A percentile compares a stretch with the other conserved stretches of the same genome.
These are phyloP conservation scores for Epichloe elymi DNA, from an alignment of 2,329 filamentous ascomycete genomes.

Conservation along the genomic window DNA sequence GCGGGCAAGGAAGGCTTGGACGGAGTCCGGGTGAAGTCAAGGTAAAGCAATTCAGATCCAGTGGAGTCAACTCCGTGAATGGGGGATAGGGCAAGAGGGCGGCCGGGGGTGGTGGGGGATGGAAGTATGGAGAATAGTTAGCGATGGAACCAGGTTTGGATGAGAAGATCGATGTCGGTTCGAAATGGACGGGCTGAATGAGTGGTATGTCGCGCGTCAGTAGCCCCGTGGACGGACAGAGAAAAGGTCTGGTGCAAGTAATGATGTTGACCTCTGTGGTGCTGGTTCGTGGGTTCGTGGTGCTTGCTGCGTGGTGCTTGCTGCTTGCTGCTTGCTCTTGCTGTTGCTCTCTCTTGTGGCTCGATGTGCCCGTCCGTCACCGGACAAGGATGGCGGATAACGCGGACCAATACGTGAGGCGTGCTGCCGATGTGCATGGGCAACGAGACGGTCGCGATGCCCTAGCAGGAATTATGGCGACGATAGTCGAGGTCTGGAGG, in stretches of 20 bases:
- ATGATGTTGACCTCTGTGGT: neutral
- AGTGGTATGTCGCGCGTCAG: neutral
- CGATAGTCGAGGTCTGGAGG: conserved; percentile 23
- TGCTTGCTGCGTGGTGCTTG: neutral
- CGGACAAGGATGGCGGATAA: conserved; percentile 11
- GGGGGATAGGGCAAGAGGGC: conserved; percentile 7
- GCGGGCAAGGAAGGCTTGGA: neutral
- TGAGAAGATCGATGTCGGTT: conserved; percentile 1
- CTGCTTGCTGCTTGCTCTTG: neutral
- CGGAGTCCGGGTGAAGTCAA: conserved; percentile 4
- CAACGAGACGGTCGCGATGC: conserved; percentile 4
- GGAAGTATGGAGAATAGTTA: conserved; percentile 12
- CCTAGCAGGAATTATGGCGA: conserved; percentile 10
- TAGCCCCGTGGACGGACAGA: neutral
- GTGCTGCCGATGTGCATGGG: conserved; percentile 12
- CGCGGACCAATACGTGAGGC: conserved; percentile 11
- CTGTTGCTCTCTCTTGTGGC: neutral
- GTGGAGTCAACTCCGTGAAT: neutral
- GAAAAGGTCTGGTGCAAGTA: neutral
- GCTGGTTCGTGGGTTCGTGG: neutral
- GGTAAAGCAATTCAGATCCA: conserved; percentile 9
- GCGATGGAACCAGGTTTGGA: conserved; percentile 4
- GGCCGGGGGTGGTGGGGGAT: conserved; percentile 10
- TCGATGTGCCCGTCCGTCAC: conserved; percentile 3
- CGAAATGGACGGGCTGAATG: neutral